A percentile compares a stretch with the other conserved stretches of the same genome.
These are phyloP conservation scores for Fomitopsis pinicola DNA, from an alignment of 1,284 basidiomycete genomes.

Conservation along the genomic window DNA sequence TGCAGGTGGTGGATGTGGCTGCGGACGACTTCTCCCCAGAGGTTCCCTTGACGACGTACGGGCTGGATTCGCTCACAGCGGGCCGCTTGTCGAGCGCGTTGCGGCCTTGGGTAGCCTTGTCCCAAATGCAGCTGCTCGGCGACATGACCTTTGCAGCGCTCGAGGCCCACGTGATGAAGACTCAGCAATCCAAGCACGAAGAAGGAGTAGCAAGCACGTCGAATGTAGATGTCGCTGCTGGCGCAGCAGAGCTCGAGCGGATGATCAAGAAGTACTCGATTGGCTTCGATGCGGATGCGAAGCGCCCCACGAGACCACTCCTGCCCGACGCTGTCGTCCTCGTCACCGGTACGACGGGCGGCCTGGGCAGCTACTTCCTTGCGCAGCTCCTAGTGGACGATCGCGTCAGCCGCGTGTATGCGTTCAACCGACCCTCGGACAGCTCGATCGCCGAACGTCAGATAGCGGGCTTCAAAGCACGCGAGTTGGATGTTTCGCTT, in stretches of 20 bases:
- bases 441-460: neutral
- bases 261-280: no score
- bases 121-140: constrained; percentile 33
- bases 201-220: neutral
- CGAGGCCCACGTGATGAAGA: neutral
- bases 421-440: neutral
- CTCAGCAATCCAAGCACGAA: neutral
- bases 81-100: constrained; percentile 27
- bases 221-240: neutral
- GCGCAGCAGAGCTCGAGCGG: no score
- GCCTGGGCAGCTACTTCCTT: neutral
- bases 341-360: no score
- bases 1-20: constrained; percentile 23
- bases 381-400: neutral
- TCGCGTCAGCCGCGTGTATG: neutral
- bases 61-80: constrained; percentile 37
- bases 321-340: no score
- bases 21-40: constrained; percentile 29
- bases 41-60: constrained; percentile 35
- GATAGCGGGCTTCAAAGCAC: neutral
- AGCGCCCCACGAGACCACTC: no score
- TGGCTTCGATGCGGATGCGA: no score
- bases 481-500: neutral
- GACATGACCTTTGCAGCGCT: constrained; percentile 18
- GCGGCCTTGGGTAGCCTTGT: constrained; percentile 23